These are phyloP conservation scores for Fragaria vesca DNA, from an alignment of 306 rosid genomes.

Conservation along the genomic window DNA sequence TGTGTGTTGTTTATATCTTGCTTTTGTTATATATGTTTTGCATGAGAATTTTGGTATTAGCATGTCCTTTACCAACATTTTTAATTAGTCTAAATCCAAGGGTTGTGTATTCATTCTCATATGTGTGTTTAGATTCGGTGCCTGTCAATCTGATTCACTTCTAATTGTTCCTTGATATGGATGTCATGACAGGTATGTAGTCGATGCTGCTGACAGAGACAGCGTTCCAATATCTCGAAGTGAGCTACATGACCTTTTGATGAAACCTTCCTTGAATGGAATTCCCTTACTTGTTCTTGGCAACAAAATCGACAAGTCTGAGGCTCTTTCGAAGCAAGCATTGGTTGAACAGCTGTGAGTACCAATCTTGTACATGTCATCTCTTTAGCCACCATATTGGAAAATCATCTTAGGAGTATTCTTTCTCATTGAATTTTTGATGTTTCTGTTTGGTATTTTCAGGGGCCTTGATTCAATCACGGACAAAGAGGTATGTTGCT, in stretches of 20 bases:
- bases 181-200: conserved; percentile 63
- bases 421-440: not conserved
- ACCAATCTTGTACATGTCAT: conserved; percentile 4
- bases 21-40: not conserved
- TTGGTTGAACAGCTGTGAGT: conserved; percentile 90
- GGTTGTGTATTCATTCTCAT: not conserved
- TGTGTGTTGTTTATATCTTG: not conserved
- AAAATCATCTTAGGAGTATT: not conserved
- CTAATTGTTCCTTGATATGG: conserved; percentile 18
- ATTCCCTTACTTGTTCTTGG: conserved; percentile 89
- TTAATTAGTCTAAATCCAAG: not conserved
- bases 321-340: conserved; percentile 89
- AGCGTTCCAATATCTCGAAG: conserved; percentile 79
- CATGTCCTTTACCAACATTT: not conserved
- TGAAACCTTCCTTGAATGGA: conserved; percentile 64
- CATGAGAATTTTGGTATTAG: not conserved
- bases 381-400: conserved; percentile 4
- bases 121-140: not conserved
- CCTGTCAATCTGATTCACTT: conserved; percentile 9
- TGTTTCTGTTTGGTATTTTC: conserved; percentile 31
- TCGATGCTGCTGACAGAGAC: conserved; percentile 95
- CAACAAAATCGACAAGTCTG: conserved; percentile 91
- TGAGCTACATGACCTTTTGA: conserved; percentile 83
- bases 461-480: conserved; percentile 79
- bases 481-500: conserved; percentile 90